phyloP scores from a whole-genome alignment of 805 yeast genomes.

The Candida suzukii region DNA sequence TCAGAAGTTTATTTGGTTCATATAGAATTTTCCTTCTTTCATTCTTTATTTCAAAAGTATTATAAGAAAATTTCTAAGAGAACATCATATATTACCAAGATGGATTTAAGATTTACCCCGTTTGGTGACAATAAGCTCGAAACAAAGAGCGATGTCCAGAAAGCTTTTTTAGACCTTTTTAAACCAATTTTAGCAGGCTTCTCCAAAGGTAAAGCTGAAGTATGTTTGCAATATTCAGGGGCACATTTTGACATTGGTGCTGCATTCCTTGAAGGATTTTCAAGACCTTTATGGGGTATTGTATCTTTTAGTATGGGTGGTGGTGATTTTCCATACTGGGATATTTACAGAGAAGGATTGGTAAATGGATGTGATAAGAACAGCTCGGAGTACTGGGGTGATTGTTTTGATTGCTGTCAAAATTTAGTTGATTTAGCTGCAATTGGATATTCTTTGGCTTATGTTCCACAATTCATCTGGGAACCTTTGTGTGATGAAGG shows the following conservation, averaged over 20 bases:
- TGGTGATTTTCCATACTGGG: constrained; percentile 15
- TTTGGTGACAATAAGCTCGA: constrained; percentile 1
- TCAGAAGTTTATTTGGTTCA: no score
- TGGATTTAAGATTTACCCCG: background rate
- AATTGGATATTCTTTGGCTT: constrained; percentile 18
- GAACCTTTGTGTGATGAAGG: constrained; percentile 16
- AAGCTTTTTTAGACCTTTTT: background rate
- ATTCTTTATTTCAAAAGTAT: no score
- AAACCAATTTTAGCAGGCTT: background rate
- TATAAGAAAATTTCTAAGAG: no score
- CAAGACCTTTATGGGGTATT: constrained; percentile 25
- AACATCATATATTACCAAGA: background rate
- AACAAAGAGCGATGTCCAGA: background rate
- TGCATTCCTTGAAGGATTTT: constrained; percentile 22
- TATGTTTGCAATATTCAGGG: constrained; percentile 14
- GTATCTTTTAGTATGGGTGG: constrained; percentile 18
- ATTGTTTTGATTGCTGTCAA: constrained; percentile 15
- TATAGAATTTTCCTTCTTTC: no score
- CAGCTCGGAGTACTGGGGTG: constrained; percentile 23
- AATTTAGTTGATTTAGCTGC: constrained; percentile 25
- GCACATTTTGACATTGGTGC: constrained; percentile 19
- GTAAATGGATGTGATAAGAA: constrained; percentile 22
- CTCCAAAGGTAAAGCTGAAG: constrained; percentile 16
- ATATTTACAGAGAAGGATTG: constrained; percentile 17
- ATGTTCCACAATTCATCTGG: constrained; percentile 20